phyloP scores from a whole-genome alignment of 2,329 filamentous ascomycete species.

The Delphinella strobiligena region DNA sequence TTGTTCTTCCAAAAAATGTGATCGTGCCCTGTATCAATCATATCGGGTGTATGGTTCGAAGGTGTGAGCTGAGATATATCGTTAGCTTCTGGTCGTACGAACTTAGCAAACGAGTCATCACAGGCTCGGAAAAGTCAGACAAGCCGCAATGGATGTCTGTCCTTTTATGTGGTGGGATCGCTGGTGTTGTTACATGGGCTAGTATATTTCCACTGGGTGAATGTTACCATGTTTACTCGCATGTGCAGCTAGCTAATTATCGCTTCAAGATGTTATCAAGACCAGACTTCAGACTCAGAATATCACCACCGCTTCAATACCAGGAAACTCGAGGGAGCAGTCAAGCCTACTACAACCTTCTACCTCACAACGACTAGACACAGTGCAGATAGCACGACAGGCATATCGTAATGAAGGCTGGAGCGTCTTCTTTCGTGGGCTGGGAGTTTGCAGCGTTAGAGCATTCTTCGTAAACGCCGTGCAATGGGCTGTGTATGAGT shows the following conservation, averaged over 20 bases:
- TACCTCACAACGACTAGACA: conserved; percentile 29
- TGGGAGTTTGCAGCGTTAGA: conserved; percentile 70
- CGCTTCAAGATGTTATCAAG: conserved; percentile 63
- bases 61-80: conserved; percentile 4
- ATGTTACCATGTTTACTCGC: not conserved
- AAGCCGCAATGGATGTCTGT: conserved; percentile 14
- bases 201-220: conserved; percentile 68
- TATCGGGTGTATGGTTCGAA: not conserved
- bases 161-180: conserved; percentile 73
- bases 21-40: no score
- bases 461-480: conserved; percentile 90
- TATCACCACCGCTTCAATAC: conserved; percentile 13
- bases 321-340: conserved; percentile 9
- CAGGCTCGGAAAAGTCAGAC: conserved; percentile 10
- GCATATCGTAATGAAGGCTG: conserved; percentile 61
- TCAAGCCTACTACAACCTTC: conserved; percentile 2
- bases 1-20: no score
- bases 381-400: conserved; percentile 51
- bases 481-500: conserved; percentile 58
- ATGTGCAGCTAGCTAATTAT: conserved; percentile 2
- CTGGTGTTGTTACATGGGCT: conserved; percentile 78
- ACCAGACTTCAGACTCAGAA: conserved; percentile 75
- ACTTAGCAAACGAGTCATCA: conserved; percentile 51
- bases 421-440: conserved; percentile 67
- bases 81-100: conserved; percentile 79